Base-by-base conservation (phyloP, 1,284 basidiomycete genomes). In the Erythrobasidium hasegawianum region DNA sequence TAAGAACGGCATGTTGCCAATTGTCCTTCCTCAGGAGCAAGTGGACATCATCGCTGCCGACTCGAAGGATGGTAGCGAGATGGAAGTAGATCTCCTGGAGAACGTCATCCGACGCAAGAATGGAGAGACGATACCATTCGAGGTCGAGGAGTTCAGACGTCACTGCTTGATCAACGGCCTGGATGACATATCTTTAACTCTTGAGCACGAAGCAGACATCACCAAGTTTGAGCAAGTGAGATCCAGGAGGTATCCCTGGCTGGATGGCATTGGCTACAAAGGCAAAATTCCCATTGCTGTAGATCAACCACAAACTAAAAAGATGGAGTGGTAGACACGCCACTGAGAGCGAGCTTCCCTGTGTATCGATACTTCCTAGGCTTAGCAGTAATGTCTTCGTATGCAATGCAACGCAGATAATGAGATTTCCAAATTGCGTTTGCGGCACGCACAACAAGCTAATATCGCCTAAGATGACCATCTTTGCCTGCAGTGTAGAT, bases 101-200 rank as follows among this genome's bases (percentile, higher is more conserved):
- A 82, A 89, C 78, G 87, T 91, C 78, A 84, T 96, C 70, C 82
- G 88, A 67, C 83, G 92, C 66, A 78, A 82, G 33, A 87, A 87
- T 73, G 90, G 88, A 66, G 83, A 89, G 77, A 79, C 84, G 7
- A 85, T 94, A 71, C 70, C 82, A 54, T 97, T 97, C 79, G 81
- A 82, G 43, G 85, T 87, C 55, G 93, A 97, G 79, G 78, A 86
- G 0, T 97, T 97, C 87, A 83, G 92, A 68, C 82, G 90, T 68
- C 89, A 94, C 76, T 94, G 94, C 77, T 80, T 97, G 78, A 77
- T 97, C 78, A 93, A 97, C 75, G 93, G 93, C 38, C 80, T 97
- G 71, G 93, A 97, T 77, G 94, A 96, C 76, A 95, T 97, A 1
- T 60, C 57, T 54, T 80, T 97, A 76, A 97, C 93, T 40, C 81